Evolutionary conservation across 1,284 basidiomycete genomes (phyloP), one percentile per base, ranked within the genome.

Genomic region (Coniferiporia weirii): DNA sequence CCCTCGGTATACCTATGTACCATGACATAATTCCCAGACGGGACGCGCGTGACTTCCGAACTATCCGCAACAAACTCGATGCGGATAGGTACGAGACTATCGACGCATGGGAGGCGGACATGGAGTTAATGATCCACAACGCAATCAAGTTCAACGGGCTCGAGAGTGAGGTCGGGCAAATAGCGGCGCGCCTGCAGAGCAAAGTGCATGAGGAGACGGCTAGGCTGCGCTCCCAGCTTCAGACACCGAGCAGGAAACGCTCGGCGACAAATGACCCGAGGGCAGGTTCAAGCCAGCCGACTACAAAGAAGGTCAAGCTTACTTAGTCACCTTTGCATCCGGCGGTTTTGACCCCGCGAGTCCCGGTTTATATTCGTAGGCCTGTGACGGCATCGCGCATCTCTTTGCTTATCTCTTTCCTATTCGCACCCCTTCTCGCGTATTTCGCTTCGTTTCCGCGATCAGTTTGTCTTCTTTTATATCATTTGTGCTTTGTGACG

Each of bases 51-150:
- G 96, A 98, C 73, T 75, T 99, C 57, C 76, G 79, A 56, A 85
- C 89, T 44, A 96, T 99, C 69, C 84, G 87, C 64, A 75, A 79
- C 63, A 95, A 92, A 68, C 76, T 98, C 59, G 90, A 96, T 59
- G 73, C 73, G 34, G 92, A 94, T 75, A 88, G 87, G 71, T 95
- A 95, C 71, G 87, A 89, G 43, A 81, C 81, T 1, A 72, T 87
- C 45, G 88, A 89, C 43, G 83, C 81, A 0, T 87, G 95, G 65
- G 89, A 91, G 67, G 85, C 83, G 8, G 95, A 97, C 69, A 73
- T 95, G 60, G 82, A 87, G 55, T 78, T 95, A 40, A 95, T 97
- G 93, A 73, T 93, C 57, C 71, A 81, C 61, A 97, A 96, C 69
- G 91, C 93, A 40, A 82, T 90, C 70, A 82, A 78, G 50, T 97